Evolutionary conservation across 2,329 filamentous ascomycete species (phyloP).

Genomic region (Cytospora piceicola): DNA sequence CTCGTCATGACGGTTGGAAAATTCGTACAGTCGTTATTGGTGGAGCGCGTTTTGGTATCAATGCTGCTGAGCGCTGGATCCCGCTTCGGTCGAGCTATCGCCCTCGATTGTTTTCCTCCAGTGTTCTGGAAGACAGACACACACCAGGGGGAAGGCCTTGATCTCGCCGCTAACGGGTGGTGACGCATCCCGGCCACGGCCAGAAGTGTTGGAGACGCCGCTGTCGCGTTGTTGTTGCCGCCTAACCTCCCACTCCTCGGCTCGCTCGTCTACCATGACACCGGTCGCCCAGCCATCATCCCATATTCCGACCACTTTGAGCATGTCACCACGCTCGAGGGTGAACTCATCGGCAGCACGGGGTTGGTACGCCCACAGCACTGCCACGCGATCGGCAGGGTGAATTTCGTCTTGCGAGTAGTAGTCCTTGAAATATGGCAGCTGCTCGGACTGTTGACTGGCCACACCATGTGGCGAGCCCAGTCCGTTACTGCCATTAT

Average conservation of each 20-base stretch:
- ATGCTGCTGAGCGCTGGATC: slow-evolving; percentile 48
- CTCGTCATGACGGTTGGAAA: slow-evolving; percentile 32
- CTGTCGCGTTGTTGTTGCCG: slow-evolving; percentile 85
- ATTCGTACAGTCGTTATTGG: slow-evolving; percentile 32
- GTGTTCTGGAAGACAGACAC: slow-evolving; percentile 91
- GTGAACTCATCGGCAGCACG: slow-evolving; percentile 92
- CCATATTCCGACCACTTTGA: slow-evolving; percentile 98
- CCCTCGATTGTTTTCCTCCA: slow-evolving; percentile 97
- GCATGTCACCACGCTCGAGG: slow-evolving; percentile 93
- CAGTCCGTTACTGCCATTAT: slow-evolving; percentile 73
- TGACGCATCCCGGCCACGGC: slow-evolving; percentile 60
- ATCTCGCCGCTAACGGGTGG: slow-evolving; percentile 77
- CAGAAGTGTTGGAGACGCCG: slow-evolving; percentile 83
- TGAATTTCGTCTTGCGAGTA: slow-evolving; percentile 97
- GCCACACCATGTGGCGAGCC: slow-evolving; percentile 83
- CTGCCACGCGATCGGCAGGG: slow-evolving; percentile 84
- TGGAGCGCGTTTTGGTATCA: slow-evolving; percentile 1
- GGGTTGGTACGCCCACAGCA: slow-evolving; percentile 95
- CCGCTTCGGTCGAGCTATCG: slow-evolving; percentile 71
- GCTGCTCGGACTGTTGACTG: slow-evolving; percentile 92
- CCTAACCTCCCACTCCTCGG: slow-evolving; percentile 85
- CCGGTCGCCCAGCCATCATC: slow-evolving; percentile 99
- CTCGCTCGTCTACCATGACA: slow-evolving; percentile 77
- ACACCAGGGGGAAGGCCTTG: slow-evolving; percentile 96
- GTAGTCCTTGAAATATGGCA: slow-evolving; percentile 97